These are phyloP conservation scores for Coniochaeta sp. DNA, from an alignment of 2,329 filamentous ascomycete genomes.

Conservation along the genomic window DNA sequence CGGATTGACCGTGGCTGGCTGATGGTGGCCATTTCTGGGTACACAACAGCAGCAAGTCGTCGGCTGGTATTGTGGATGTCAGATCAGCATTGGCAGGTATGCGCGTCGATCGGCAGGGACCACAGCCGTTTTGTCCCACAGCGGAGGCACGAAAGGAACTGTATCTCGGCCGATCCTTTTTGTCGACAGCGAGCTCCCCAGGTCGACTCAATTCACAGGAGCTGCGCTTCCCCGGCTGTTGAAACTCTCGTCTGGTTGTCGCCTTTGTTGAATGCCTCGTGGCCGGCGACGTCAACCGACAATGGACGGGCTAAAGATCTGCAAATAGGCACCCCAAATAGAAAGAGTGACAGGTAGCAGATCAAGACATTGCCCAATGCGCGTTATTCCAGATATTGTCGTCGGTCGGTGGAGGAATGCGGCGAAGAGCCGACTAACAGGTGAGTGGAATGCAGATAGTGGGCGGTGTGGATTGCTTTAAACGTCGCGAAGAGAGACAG, in stretches of 20 bases:
- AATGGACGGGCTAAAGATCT: background rate
- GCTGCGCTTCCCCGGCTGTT: background rate
- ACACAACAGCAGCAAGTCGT: background rate
- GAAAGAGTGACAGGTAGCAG: background rate
- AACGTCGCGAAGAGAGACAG: background rate
- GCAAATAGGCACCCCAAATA: background rate
- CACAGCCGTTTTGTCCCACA: slow-evolving; percentile 1
- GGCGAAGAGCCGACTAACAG: background rate
- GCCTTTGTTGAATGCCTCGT: background rate
- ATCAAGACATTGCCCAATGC: background rate
- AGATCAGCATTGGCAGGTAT: slow-evolving; percentile 2
- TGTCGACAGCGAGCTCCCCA: background rate
- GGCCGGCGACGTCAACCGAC: background rate
- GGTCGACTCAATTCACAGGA: background rate
- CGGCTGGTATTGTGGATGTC: background rate
- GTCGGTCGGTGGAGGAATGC: background rate
- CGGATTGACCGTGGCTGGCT: slow-evolving; percentile 1
- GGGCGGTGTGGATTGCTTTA: background rate
- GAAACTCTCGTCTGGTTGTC: background rate
- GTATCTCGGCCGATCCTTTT: background rate
- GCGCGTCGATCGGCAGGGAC: background rate
- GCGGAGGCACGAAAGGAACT: background rate
- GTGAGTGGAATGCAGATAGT: background rate
- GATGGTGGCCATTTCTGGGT: background rate
- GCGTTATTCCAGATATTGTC: background rate